Percentiles rank a stretch among this genome's conserved stretches.
Conservation (phyloP, 164 flowering plant genomes). For the Sextonia rubra region DNA sequence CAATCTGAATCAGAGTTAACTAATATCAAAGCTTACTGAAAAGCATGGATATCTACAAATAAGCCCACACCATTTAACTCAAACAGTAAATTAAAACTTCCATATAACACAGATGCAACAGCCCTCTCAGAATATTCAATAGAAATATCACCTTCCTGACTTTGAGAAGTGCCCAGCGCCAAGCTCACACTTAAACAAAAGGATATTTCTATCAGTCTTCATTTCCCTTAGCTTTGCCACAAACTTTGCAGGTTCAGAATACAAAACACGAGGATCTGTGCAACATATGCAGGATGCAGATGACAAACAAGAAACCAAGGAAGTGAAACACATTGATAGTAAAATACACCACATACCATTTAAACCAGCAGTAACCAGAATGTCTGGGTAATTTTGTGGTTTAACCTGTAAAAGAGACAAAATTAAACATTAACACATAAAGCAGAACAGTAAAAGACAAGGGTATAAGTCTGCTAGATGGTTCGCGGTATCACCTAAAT, state of each 20-base stretch:
- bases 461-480: not conserved
- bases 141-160: slow-evolving; percentile 18
- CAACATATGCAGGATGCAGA: slow-evolving; percentile 4
- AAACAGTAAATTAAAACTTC: not conserved
- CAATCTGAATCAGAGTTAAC: not conserved
- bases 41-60: not conserved
- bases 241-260: slow-evolving; percentile 93
- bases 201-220: slow-evolving; percentile 65
- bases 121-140: not conserved
- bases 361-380: slow-evolving; percentile 85
- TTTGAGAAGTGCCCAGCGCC: slow-evolving; percentile 24
- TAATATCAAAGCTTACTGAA: too few species aligned
- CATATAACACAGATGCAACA: not conserved
- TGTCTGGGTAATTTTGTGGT: slow-evolving; percentile 75
- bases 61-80: not conserved
- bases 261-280: slow-evolving; percentile 87
- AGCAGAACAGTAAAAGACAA: not conserved
- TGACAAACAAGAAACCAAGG: not conserved
- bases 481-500: not conserved
- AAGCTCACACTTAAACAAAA: slow-evolving; percentile 41
- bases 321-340: not conserved
- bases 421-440: not conserved
- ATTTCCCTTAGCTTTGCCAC: slow-evolving; percentile 84
- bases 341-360: slow-evolving; percentile 49
- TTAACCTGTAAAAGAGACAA: slow-evolving; percentile 40